These are phyloP conservation scores for Pythium brassicae DNA, from an alignment of 352 stramenopile species.

Conservation along the genomic window DNA sequence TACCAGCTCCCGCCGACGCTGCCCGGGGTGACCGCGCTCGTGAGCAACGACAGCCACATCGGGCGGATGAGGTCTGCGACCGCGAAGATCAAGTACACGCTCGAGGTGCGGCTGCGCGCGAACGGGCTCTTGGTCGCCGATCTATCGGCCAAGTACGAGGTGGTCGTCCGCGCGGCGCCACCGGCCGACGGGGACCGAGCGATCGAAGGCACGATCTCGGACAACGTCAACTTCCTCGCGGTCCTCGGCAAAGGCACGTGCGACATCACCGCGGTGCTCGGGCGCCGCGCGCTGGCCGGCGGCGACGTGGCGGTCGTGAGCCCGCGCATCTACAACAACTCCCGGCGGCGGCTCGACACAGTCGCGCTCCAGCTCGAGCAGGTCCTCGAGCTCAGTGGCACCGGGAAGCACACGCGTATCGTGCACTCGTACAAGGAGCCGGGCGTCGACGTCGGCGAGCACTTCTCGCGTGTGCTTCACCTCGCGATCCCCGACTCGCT, in stretches of 20 bases:
- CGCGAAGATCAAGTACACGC: background rate
- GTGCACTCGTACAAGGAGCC: background rate
- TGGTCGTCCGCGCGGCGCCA: background rate
- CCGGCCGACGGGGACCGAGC: background rate
- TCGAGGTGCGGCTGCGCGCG: background rate
- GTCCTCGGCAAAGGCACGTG: background rate
- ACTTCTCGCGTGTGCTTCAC: background rate
- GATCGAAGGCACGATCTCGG: background rate
- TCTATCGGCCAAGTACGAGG: background rate
- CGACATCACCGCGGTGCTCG: background rate
- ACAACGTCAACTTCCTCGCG: background rate
- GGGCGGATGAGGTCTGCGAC: background rate
- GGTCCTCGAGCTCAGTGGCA: background rate
- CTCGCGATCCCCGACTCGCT: background rate
- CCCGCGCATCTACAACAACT: background rate
- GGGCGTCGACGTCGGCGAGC: background rate
- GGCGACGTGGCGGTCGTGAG: background rate
- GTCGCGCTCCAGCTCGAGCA: background rate
- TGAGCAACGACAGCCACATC: background rate
- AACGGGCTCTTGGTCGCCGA: background rate
- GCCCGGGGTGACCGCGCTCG: conserved; percentile 15
- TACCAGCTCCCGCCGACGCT: conserved; percentile 29
- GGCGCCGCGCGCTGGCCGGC: background rate
- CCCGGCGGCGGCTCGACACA: background rate
- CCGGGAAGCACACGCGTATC: background rate